Evolutionary conservation across 306 rosid genomes (phyloP), one percentile per base, ranked within the genome.

Genomic region (Psophocarpus tetragonolobus): DNA sequence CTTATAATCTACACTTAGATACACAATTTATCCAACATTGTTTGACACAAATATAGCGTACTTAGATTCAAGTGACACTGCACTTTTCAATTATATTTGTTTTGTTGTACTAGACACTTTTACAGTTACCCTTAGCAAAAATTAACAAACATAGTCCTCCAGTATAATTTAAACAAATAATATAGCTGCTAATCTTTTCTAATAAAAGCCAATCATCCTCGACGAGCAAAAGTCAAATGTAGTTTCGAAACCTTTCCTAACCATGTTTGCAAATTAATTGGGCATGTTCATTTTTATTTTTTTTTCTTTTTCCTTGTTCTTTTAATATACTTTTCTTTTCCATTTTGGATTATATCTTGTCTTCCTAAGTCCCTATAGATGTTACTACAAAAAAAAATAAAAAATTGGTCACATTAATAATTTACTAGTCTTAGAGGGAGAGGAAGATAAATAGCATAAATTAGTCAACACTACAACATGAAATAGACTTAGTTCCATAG

Each of bases 191-290:
- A 27, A 53, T 17, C 17, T 51, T 36, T 67, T 76, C 23, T 53
- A 38, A 67, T 77, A 38, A 77, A 45, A 66, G 10, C 64, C 60
- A 68, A 56, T 17, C 35, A 57, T 29, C 62, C 57, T 18, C 57
- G 10, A 45, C 6, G 77, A 24, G 45, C 53, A 60, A 33, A 18
- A 36, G 21, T 15, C 4, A n/a, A 30, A 56, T 32, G 45, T 68
- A 58, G 74, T 32, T 51, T 64, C n/a, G n/a, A 45, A 20, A 44
- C 36, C 39, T 63, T 17, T 24, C 18, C 30, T 47, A 56, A 80
- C 79, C 47, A 48, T 62, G 23, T 62, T 29, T 74, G 79, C 60
- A 17, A 18, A 29, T 17, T 15, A 62, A 60, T 7, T 60, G 44
- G 17, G 23, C 51, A 73, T 4, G 50, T 57, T 13, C 17, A 6